Evolutionary conservation across 2,329 filamentous ascomycete genomes (phyloP), one percentile per base, ranked within the genome.

Genomic region (Herpotrichia juniperi): DNA sequence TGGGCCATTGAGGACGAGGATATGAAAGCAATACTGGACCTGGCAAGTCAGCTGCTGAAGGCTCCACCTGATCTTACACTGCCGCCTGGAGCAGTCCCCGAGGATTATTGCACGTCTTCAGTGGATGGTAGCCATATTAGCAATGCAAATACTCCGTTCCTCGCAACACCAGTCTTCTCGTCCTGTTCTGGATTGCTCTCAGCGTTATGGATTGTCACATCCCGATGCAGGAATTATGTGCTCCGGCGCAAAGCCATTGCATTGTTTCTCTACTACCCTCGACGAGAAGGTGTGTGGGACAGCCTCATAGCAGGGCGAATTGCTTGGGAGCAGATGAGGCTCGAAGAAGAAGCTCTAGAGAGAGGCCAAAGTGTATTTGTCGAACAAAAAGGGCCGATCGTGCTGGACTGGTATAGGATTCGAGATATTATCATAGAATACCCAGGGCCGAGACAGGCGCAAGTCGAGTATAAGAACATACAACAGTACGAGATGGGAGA

Each of bases 301-400:
- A 63, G 87, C 83, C 1, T 89, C 79, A 65, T 90, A 83, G 87
- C 84, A 84, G 72, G 68, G 0, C 51, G 59, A 19, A 59, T 73
- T 22, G 69, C 66, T 2, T 56, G 52, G 43, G 62, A 64, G 43
- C 53, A 57, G 5, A 55, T 70, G 51, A 50, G 35, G 19, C 26
- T 72, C 16, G 69, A 73, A 44, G 64, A 73, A 51, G 55, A 55
- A 32, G 61, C 56, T 17, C 42, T 57, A 12, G 48, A 62, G 25
- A 57, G 21, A 12, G 26, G 19, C 26, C 39, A 43, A 26, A 19
- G n/a, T 32, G 26, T 17, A 31, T 2, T 19, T 19, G 43, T 11
- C 5, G 48, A 4, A 11, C n/a, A 7, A 21, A 28, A 19, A 10
- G 24, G 24, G 43, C 26, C 4, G 51, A 26, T 62, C 25, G 42